Evolutionary conservation across 2,329 filamentous ascomycete genomes (phyloP), one percentile per base, ranked within the genome.

Genomic region (Nemania abortiva): DNA sequence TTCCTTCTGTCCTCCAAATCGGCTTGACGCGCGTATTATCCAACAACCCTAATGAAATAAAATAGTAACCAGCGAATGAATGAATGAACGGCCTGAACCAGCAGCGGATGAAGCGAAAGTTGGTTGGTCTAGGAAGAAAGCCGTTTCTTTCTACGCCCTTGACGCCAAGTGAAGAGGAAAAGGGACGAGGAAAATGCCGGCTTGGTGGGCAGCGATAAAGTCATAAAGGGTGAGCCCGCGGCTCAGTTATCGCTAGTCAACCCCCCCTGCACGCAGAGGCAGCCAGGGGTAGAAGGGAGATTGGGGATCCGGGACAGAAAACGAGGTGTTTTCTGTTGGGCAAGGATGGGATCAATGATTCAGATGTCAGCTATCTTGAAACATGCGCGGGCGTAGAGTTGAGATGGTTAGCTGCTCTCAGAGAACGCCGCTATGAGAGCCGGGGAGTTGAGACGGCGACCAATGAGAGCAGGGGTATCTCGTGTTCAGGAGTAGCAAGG

Each of bases 41-140:
- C n/a, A n/a, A n/a, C 73, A 66, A 76, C 68, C 56, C 69, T 53
- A 47, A 59, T 64, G 69, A 67, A 66, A 72, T 72, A 78, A 75
- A 71, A 47, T n/a, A n/a, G n/a, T 5, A 65, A 77, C 74, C 73
- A 74, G 69, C 72, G 77, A 78, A 80, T 77, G 80, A 78, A 79
- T 81, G 76, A 82, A 69, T 63, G 63, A 85, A 83, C 52, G 63
- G 62, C 54, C 66, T 81, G 82, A 85, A 80, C 87, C 87, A 89
- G 88, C 87, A 89, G 87, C 80, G 79, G 78, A 78, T 73, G 77
- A 79, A 82, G 76, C 77, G 79, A 84, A 82, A 79, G 77, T 79
- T 78, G 75, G 75, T n/a, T 73, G 71, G 71, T 75, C 71, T 81
- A 79, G 76, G 76, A 79, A 79, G 76, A 77, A 74, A 79, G 78